Percentiles rank a stretch among this genome's conserved stretches.
phyloP scores from a whole-genome alignment of 352 stramenopile species.

The Plasmopara viticola region DNA sequence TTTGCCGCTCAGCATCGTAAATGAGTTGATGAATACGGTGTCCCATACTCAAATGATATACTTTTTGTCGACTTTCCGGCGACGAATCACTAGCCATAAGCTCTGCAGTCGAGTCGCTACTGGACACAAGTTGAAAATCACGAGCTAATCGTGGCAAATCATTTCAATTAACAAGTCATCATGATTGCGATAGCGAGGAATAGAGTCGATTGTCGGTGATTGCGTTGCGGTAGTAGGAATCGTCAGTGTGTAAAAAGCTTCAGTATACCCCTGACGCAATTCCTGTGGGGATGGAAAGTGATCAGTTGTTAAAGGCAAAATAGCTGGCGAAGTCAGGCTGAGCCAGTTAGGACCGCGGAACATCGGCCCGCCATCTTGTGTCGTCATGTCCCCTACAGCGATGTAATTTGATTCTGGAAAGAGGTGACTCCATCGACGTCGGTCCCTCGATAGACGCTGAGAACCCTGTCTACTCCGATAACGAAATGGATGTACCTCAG shows the following conservation, averaged over 20 bases:
- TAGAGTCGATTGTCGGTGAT: slow-evolving; percentile 28
- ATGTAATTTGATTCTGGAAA: slow-evolving; percentile 71
- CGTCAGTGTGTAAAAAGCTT: slow-evolving; percentile 80
- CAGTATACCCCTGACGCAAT: slow-evolving; percentile 52
- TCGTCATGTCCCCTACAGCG: too few species aligned
- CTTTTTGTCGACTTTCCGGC: slow-evolving; percentile 18
- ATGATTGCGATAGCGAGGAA: slow-evolving; percentile 56
- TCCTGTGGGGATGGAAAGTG: slow-evolving; percentile 77
- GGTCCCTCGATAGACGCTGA: slow-evolving; percentile 70
- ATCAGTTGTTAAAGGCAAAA: slow-evolving; percentile 88
- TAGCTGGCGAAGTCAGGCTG: slow-evolving; percentile 91
- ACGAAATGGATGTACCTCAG: slow-evolving; percentile 43
- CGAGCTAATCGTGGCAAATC: slow-evolving; percentile 72
- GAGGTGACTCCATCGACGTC: slow-evolving; percentile 93
- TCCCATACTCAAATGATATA: slow-evolving; percentile 73
- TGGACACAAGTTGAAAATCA: slow-evolving; percentile 72
- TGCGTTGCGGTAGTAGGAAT: slow-evolving; percentile 37
- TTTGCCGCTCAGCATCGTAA: slow-evolving; percentile 64
- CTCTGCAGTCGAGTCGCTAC: slow-evolving; percentile 26
- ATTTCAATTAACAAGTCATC: slow-evolving; percentile 74
- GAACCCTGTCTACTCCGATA: slow-evolving; percentile 34
- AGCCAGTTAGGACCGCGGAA: slow-evolving; percentile 95
- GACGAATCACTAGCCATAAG: slow-evolving; percentile 21
- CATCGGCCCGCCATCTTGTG: slow-evolving; percentile 19
- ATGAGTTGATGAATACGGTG: slow-evolving; percentile 79